phyloP scores from a whole-genome alignment of 345 rosid genomes.

The Sisymbrium irio region DNA sequence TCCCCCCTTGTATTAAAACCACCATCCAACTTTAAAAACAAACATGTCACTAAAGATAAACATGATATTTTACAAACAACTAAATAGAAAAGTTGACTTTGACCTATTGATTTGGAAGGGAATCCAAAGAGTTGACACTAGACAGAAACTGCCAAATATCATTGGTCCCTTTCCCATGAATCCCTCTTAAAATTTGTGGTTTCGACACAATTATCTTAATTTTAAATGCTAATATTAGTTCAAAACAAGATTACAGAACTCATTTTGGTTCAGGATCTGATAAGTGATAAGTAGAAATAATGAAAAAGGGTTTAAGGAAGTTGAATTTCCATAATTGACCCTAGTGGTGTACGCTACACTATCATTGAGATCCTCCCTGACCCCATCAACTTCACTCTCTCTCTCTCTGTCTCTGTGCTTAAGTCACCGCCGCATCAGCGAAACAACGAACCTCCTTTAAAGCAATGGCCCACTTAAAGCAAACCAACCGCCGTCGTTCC shows the following conservation, averaged over 20 bases:
- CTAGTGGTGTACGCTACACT: neutral
- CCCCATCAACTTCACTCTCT: neutral
- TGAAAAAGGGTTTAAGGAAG: neutral
- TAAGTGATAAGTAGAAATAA: neutral
- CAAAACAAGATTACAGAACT: too few relatives aligned
- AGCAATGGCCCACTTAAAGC: slow-evolving; percentile 43
- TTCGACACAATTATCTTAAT: neutral
- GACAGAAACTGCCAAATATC: neutral
- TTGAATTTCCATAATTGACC: slow-evolving; percentile 6
- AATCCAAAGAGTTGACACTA: slow-evolving; percentile 15
- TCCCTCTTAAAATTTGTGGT: neutral
- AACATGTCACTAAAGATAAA: neutral
- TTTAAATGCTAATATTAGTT: too few relatives aligned
- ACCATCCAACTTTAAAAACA: neutral
- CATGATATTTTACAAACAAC: neutral
- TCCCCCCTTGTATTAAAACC: neutral
- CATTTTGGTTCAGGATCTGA: too few relatives aligned
- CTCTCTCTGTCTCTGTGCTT: neutral
- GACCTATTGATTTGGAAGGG: slow-evolving; percentile 23
- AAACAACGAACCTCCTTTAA: slow-evolving; percentile 4
- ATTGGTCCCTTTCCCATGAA: neutral
- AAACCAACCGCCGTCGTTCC: slow-evolving; percentile 40
- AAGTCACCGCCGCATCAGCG: slow-evolving; percentile 31
- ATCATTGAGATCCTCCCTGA: neutral
- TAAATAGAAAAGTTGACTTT: slow-evolving; percentile 16